phyloP scores from a whole-genome alignment of 2,329 filamentous ascomycete species.

The Neoscytalidium dimidiatum region DNA sequence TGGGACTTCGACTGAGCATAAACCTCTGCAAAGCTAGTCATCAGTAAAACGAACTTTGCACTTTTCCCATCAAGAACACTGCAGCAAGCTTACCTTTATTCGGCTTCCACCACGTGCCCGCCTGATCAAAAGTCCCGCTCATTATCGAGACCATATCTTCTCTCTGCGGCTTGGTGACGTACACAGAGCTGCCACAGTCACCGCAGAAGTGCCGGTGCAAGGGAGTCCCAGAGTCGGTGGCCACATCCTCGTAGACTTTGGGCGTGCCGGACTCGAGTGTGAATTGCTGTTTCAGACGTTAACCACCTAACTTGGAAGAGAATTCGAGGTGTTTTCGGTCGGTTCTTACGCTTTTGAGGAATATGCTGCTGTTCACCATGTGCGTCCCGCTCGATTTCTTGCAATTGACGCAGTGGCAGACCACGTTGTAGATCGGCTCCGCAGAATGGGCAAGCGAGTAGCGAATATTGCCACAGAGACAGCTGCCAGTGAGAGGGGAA shows the following conservation, averaged over 20 bases:
- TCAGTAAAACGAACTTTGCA: background rate
- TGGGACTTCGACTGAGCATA: conserved; percentile 11
- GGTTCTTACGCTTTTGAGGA: background rate
- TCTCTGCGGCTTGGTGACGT: background rate
- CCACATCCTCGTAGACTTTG: background rate
- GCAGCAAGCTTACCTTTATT: conserved; percentile 2
- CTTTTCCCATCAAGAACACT: too few species aligned
- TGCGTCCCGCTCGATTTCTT: background rate
- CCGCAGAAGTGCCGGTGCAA: conserved; percentile 11
- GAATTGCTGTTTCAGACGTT: conserved; percentile 6
- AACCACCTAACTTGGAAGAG: too few species aligned
- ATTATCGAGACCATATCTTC: background rate
- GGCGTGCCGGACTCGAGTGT: background rate
- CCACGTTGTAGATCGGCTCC: conserved; percentile 15
- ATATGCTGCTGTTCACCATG: conserved; percentile 1
- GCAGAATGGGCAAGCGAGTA: background rate
- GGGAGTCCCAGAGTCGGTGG: conserved; percentile 11
- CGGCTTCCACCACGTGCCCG: background rate
- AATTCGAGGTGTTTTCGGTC: background rate
- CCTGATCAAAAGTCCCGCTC: background rate
- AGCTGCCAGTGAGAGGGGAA: background rate
- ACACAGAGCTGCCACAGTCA: conserved; percentile 4
- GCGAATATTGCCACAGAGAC: conserved; percentile 5
- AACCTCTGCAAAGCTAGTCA: background rate
- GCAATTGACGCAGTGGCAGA: conserved; percentile 18